Evolutionary conservation across 2,329 filamentous ascomycete species (phyloP).

Genomic region (Canariomyces notabilis): DNA sequence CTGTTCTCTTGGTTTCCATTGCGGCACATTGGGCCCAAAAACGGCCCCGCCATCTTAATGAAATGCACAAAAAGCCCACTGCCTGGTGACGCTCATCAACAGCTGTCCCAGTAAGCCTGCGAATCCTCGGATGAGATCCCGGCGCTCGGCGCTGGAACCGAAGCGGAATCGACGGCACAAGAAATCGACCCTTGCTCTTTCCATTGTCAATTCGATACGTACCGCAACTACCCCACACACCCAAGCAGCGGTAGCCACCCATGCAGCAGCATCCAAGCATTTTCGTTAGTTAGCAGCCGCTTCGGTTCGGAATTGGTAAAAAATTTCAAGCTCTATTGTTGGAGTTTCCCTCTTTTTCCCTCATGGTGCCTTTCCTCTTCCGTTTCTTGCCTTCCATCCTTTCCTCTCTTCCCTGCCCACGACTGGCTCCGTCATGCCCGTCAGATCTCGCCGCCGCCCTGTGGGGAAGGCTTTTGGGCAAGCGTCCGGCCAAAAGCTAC

Average conservation of each 20-base stretch:
- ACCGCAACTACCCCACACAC: slow-evolving; percentile 2
- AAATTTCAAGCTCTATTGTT: slow-evolving; percentile 5
- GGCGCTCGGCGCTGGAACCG: not conserved
- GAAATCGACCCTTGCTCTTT: not conserved
- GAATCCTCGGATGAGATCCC: not conserved
- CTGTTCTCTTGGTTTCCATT: not conserved
- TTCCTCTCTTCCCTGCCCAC: slow-evolving; percentile 14
- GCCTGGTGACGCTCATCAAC: too few relatives aligned
- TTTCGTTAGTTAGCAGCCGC: slow-evolving; percentile 12
- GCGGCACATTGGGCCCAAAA: not conserved
- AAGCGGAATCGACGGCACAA: not conserved
- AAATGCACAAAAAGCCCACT: not conserved
- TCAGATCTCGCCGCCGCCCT: slow-evolving; percentile 17
- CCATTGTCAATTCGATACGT: not conserved
- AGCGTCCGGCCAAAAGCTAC: slow-evolving; percentile 12
- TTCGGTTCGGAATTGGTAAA: slow-evolving; percentile 9
- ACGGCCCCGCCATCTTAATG: not conserved
- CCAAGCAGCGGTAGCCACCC: too few relatives aligned
- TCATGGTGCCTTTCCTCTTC: slow-evolving; percentile 6
- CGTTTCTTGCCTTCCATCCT: slow-evolving; percentile 2
- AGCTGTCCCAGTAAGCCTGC: not conserved
- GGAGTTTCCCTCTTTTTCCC: slow-evolving; percentile 13
- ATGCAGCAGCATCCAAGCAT: slow-evolving; percentile 6
- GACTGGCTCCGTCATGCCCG: slow-evolving; percentile 15
- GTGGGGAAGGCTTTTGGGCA: slow-evolving; percentile 16